Conservation (phyloP, 345 rosid species). For the Eucalyptus camaldulensis region DNA sequence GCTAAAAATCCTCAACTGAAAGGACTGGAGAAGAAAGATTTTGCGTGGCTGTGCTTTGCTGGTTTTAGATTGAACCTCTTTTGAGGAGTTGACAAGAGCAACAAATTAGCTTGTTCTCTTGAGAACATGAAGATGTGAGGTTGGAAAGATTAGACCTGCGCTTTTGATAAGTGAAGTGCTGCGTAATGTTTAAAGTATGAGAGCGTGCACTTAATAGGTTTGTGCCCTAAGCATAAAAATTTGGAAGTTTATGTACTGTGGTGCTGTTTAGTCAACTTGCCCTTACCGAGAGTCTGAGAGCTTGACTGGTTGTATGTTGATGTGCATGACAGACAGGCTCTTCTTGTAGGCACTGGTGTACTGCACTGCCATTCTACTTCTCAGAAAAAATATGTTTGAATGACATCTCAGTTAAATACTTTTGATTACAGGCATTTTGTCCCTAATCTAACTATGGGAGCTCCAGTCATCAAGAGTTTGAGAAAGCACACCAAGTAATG, state of each 20-base stretch:
- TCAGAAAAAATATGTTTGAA: neutral
- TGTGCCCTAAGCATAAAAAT: neutral
- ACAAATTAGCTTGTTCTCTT: neutral
- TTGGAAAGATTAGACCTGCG: neutral
- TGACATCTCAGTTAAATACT: neutral
- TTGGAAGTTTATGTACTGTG: neutral
- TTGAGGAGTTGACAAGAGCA: neutral
- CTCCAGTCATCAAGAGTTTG: conserved; percentile 83
- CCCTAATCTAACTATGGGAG: conserved; percentile 81
- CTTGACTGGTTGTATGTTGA: neutral
- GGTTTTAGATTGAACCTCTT: neutral
- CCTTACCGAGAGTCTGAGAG: neutral
- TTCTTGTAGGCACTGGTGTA: neutral
- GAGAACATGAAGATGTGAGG: neutral
- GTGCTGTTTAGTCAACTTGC: neutral
- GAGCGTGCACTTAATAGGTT: neutral
- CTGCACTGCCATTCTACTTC: neutral
- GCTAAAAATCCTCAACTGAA: neutral
- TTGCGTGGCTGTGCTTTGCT: neutral
- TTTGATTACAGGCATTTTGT: conserved; percentile 59
- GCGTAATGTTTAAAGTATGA: neutral
- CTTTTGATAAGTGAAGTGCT: neutral
- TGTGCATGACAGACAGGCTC: neutral
- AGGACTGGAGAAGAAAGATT: neutral
- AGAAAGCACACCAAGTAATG: conserved; percentile 76